Base-by-base conservation (phyloP, 1,284 basidiomycete species). In the Exobasidium rhododendri region DNA sequence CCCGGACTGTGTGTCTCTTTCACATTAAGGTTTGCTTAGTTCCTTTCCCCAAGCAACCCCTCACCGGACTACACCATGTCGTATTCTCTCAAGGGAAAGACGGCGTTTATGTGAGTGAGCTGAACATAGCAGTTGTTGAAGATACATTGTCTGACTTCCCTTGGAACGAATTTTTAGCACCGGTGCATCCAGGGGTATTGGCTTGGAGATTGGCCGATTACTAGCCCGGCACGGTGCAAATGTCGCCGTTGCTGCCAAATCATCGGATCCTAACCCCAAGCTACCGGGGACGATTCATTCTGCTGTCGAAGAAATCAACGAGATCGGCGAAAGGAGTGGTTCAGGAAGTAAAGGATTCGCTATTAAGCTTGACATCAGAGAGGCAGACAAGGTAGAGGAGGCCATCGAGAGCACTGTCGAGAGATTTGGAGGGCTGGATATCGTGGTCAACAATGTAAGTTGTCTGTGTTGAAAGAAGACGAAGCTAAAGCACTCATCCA, bases 221-320 rank as follows among this genome's bases (percentile, higher is more conserved):
- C 63, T 77, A 4, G 75, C 72, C 2, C 29, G 58, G 4, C 66
- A 64, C 4, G 76, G 76, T 0, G 68, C 69, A 52, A 74, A 74
- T 44, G 72, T 78, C 6, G 68, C 71, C 3, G 70, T 77, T 5
- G 75, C 75, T 0, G 74, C 73, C 32, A 75, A 75, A 50, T 43
- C 64, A 32, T 52, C 64, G 3, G 56, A 62, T 46, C 62, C 62
- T 20, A 63, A 68, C 40, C 62, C 63, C 46, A 60, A 57, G 29
- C 61, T 80, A 0, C 77, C 79, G 0, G 79, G 79, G 0, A 80
- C 79, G 1, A 80, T 80, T 58, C 71, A 74, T 61, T 70, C 76
- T 0, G 79, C 79, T 0, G 78, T 69, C 20, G 69, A 73, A 4
- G 79, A 79, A 59, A 68, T 80, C 31, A 55, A 70, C 3, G 31